Evolutionary conservation across 2,329 filamentous ascomycete species (phyloP), one percentile per base, ranked within the genome.

Genomic region (Ophiostoma sp.): DNA sequence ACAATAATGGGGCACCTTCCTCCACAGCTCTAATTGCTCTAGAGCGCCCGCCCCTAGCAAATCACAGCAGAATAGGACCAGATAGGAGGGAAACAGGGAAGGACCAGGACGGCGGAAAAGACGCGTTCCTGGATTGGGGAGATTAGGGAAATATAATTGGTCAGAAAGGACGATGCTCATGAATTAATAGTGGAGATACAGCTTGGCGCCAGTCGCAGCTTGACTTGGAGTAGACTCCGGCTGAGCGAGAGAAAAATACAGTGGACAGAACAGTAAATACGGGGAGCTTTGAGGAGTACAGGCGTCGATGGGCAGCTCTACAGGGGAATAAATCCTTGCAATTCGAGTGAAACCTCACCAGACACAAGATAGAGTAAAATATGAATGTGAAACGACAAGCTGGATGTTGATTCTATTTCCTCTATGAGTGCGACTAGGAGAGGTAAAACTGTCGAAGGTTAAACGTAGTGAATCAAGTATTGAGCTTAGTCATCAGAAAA

Each of bases 181-280:
- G 52, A 57, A 57, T 27, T 57, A 57, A 57, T 0, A 31, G n/a
- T 57, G 52, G 52, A 31, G 52, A 13, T 1, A 15, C 10, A 57
- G 52, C 52, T 57, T 57, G 52, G 52, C 52, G 23, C 52, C 31
- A 57, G 52, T 57, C 52, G 23, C 52, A 57, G n/a, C 52, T 57
- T 57, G n/a, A 57, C 52, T 57, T 15, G 52, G 7, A 27, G 52
- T 31, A 13, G 52, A 27, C 23, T 57, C 17, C 13, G 17, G 10
- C n/a, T 57, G 23, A 57, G n/a, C 52, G 17, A 57, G 52, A 48
- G 23, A 23, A 4, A 57, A 27, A 57, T 57, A 27, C 10, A 57
- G 52, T 57, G 23, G 52, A 31, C 10, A 15, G n/a, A 3, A 31
- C 20, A 0, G 44, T 17, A 7, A 17, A 4, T 57, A 57, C 23